These are phyloP conservation scores for Terana coerulea DNA, from an alignment of 768 basidiomycete species.

Conservation along the genomic window DNA sequence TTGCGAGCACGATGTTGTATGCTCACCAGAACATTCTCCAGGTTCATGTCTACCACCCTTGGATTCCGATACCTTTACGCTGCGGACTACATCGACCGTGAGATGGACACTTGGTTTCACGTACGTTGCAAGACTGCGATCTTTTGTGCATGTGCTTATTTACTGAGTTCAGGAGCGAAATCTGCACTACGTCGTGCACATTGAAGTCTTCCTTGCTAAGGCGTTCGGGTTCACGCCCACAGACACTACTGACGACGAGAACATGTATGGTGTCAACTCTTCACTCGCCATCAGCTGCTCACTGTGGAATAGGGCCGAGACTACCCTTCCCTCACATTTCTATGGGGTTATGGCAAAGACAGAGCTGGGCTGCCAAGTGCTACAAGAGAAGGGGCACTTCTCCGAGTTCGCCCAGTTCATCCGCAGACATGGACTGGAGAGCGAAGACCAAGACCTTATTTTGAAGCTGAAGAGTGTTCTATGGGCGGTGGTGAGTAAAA, in stretches of 20 bases:
- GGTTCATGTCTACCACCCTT: conserved; percentile 91
- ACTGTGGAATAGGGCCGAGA: conserved; percentile 59
- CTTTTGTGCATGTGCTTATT: not conserved
- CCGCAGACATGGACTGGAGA: conserved; percentile 80
- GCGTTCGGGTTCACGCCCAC: conserved; percentile 54
- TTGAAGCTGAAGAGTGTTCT: conserved; percentile 90
- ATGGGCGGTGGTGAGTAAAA: conserved; percentile 90
- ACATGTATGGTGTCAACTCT: conserved; percentile 36
- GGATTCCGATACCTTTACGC: conserved; percentile 93
- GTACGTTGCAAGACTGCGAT: conserved; percentile 40
- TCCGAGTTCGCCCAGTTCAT: conserved; percentile 89
- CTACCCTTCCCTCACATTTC: conserved; percentile 90
- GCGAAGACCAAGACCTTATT: conserved; percentile 78
- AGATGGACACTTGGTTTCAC: conserved; percentile 96
- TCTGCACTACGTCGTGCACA: conserved; percentile 86
- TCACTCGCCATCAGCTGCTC: not conserved
- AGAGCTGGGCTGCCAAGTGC: conserved; percentile 85
- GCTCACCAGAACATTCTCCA: conserved; percentile 24
- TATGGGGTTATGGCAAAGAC: conserved; percentile 99
- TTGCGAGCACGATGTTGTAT: not conserved
- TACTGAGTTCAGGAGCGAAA: conserved; percentile 78
- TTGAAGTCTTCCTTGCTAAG: conserved; percentile 87
- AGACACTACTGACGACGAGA: conserved; percentile 60
- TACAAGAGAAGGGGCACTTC: conserved; percentile 90
- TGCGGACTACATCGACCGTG: conserved; percentile 88